Evolutionary conservation across 345 rosid species (phyloP), one percentile per base, ranked within the genome.

Genomic region (Pugionium cornutum): DNA sequence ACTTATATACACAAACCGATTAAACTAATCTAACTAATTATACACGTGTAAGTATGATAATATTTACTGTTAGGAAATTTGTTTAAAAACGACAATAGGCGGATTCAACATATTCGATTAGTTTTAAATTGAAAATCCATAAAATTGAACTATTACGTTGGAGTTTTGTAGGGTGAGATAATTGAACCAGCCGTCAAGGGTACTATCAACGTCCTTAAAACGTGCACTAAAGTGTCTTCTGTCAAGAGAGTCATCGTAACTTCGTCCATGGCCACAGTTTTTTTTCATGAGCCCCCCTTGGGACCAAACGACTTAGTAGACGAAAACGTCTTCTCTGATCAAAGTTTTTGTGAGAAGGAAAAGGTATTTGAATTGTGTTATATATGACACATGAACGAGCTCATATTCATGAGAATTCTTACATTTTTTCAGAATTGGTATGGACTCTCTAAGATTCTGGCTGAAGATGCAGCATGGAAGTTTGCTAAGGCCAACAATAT

Each of bases 181-280:
- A 66, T 82, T 33, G 77, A 75, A 29, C 75, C 80, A 32, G 83
- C 80, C 4, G 51, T 82, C 31, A 79, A 69, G 52, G 81, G 81
- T 49, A 82, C 83, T 31, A 73, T 79, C 3, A 79, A 79, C 29
- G 76, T 79, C 28, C 76, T 81, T 4, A 58, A 40, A 28, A 76
- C 85, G 18, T 81, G 85, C 32, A 51, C 74, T 2, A 81, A 71
- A 51, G 70, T 43, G 29, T 46, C 77, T n/a, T 72, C 81, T 8
- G 32, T 82, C 65, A 82, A 72, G 70, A 53, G 83, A 37, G 80
- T 79, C 10, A 56, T 79, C 45, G 1, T 79, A 43, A 79, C 85
- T 6, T 79, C 85, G 45, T 82, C 85, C 18, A 58, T 75, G 42
- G 29, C 70, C 9, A 53, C 81, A 10, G 72, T 66, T 70, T 0